phyloP scores from a whole-genome alignment of 73 alveolate species.

The Tetrahymena malaccensis region DNA sequence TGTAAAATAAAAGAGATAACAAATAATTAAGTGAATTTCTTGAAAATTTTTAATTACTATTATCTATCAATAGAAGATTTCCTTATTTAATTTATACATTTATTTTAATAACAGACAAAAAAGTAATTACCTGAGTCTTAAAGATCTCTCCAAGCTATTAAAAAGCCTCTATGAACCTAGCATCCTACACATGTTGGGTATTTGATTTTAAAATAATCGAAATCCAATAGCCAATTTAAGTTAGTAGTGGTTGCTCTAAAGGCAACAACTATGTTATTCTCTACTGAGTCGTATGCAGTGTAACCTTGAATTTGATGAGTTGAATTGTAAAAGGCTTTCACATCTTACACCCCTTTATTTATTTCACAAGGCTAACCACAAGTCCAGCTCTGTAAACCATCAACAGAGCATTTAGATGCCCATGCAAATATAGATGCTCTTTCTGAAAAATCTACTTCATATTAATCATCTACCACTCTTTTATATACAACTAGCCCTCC shows the following conservation, averaged over 20 bases:
- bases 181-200: constrained; percentile 31
- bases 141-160: constrained; percentile 1
- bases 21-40: not conserved
- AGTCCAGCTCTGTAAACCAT: constrained; percentile 5
- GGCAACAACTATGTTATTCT: not conserved
- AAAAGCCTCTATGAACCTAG: constrained; percentile 40
- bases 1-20: not conserved
- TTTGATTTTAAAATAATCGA: constrained; percentile 15
- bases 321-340: not conserved
- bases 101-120: not conserved
- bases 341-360: not conserved
- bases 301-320: constrained; percentile 29
- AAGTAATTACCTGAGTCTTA: not conserved
- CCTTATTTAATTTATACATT: not conserved
- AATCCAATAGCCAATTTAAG: constrained; percentile 27
- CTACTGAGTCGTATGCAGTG: constrained; percentile 20
- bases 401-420: not conserved
- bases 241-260: constrained; percentile 27
- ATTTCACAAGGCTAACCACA: constrained; percentile 36
- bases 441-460: not conserved
- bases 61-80: too few species aligned
- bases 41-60: too few species aligned
- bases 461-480: not conserved
- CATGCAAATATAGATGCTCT: not conserved
- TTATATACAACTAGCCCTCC: not conserved